These are phyloP conservation scores for Zasmidium citrigriseum DNA, from an alignment of 2,329 filamentous ascomycete species.

Conservation along the genomic window DNA sequence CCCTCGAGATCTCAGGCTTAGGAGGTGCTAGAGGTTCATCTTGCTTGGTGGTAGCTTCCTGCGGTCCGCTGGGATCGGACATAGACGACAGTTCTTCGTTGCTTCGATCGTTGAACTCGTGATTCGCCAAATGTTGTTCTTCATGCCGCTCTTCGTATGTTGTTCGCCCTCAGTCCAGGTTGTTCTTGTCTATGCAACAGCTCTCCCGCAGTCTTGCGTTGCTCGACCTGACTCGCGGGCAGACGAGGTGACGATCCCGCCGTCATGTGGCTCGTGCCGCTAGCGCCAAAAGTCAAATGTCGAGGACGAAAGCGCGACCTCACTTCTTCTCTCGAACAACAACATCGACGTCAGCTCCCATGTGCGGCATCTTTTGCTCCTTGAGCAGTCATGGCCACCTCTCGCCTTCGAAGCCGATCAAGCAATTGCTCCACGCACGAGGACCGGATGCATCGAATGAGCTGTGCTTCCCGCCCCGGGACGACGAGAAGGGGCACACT, in stretches of 20 bases:
- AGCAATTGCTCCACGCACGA: slow-evolving; percentile 28
- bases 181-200: neutral
- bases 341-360: slow-evolving; percentile 8
- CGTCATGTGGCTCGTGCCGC: neutral
- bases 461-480: slow-evolving; percentile 6
- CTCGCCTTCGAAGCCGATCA: slow-evolving; percentile 20
- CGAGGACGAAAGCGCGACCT: neutral
- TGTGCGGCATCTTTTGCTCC: slow-evolving; percentile 40
- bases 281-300: neutral
- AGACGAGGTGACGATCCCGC: neutral
- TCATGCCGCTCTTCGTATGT: slow-evolving; percentile 4
- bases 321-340: neutral
- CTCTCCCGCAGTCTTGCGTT: neutral
- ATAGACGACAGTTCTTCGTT: slow-evolving; percentile 24
- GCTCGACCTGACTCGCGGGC: neutral
- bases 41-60: slow-evolving; percentile 18
- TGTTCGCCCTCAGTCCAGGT: neutral
- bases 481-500: neutral
- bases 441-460: slow-evolving; percentile 32
- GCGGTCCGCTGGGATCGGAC: slow-evolving; percentile 24
- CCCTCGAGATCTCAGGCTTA: slow-evolving; percentile 13
- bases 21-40: slow-evolving; percentile 18
- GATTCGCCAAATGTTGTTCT: neutral
- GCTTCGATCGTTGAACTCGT: neutral
- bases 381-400: slow-evolving; percentile 27